A percentile compares a stretch with the other conserved stretches of the same genome.
These are phyloP conservation scores for Nelumbo lutea DNA, from an alignment of 164 flowering plant genomes.

Conservation along the genomic window DNA sequence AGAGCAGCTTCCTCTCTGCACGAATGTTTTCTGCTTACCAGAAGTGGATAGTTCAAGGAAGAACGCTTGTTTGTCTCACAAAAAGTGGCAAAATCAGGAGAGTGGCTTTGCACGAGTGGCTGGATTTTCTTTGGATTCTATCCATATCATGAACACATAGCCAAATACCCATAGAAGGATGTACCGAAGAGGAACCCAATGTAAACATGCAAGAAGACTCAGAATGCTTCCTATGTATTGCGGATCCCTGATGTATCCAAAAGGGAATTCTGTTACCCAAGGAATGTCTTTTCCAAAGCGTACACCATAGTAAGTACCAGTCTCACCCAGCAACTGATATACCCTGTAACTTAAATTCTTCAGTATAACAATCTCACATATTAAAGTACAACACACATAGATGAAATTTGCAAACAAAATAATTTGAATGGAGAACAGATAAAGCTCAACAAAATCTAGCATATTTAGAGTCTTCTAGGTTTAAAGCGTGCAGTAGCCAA, in stretches of 20 bases:
- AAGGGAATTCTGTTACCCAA: constrained; percentile 91
- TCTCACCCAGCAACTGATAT: constrained; percentile 85
- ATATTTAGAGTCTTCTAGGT: too few species aligned
- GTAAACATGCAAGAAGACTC: constrained; percentile 58
- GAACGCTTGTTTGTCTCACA: too few species aligned
- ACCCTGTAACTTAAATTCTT: constrained; percentile 50
- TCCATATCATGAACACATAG: too few species aligned
- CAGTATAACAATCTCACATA: background rate
- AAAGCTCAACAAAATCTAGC: too few species aligned
- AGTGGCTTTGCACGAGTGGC: constrained; percentile 20
- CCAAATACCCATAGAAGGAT: constrained; percentile 52
- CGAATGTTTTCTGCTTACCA: too few species aligned
- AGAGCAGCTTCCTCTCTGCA: too few species aligned
- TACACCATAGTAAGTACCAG: constrained; percentile 90
- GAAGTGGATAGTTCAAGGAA: too few species aligned
- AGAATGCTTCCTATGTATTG: constrained; percentile 85
- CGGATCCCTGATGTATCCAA: constrained; percentile 83
- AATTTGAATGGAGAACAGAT: too few species aligned
- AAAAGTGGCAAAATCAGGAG: constrained; percentile 1
- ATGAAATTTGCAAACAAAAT: background rate
- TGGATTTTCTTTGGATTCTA: too few species aligned
- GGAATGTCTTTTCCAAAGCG: constrained; percentile 87
- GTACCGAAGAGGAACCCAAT: constrained; percentile 54
- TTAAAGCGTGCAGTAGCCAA: too few species aligned
- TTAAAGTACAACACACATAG: background rate